Percentiles rank a stretch among this genome's conserved stretches.
phyloP scores from a whole-genome alignment of 192 early-diverging fungal species.

The Umbelopsis sp. region DNA sequence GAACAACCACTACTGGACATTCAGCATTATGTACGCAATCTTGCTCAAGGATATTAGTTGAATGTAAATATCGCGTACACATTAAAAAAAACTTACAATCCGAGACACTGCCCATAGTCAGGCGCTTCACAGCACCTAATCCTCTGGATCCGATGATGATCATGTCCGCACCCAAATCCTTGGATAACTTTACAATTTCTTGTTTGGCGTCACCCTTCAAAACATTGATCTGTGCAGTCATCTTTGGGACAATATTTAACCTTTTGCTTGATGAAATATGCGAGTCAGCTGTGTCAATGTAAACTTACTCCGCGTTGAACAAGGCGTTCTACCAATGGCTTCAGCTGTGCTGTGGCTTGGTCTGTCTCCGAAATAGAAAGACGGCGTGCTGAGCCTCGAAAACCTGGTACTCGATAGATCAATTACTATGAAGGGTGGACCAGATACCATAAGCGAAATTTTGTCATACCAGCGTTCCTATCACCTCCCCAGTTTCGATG shows the following conservation, averaged over 20 bases:
- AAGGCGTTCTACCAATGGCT: constrained; percentile 25
- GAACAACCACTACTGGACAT: constrained; percentile 23
- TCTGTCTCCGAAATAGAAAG: constrained; percentile 20
- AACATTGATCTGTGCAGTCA: constrained; percentile 24
- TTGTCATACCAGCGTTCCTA: constrained; percentile 13
- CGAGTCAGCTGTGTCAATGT: background rate
- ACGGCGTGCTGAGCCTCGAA: constrained; percentile 18
- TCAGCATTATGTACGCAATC: constrained; percentile 25
- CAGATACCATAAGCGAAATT: no score
- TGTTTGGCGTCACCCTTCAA: constrained; percentile 26
- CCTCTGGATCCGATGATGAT: constrained; percentile 24
- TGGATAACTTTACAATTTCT: constrained; percentile 17
- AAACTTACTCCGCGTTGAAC: constrained; percentile 17
- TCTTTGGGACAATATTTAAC: background rate
- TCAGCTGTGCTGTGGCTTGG: constrained; percentile 14
- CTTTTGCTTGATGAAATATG: background rate
- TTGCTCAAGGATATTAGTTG: background rate
- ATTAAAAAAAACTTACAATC: constrained; percentile 23
- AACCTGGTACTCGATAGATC: background rate
- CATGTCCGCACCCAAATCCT: constrained; percentile 20
- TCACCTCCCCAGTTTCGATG: constrained; percentile 9
- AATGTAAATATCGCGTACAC: background rate
- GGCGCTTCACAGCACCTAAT: constrained; percentile 13
- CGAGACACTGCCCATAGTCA: constrained; percentile 27
- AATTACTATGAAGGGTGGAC: background rate